phyloP scores from a whole-genome alignment of 148 eudicot genomes.

The Polygonum aviculare region DNA sequence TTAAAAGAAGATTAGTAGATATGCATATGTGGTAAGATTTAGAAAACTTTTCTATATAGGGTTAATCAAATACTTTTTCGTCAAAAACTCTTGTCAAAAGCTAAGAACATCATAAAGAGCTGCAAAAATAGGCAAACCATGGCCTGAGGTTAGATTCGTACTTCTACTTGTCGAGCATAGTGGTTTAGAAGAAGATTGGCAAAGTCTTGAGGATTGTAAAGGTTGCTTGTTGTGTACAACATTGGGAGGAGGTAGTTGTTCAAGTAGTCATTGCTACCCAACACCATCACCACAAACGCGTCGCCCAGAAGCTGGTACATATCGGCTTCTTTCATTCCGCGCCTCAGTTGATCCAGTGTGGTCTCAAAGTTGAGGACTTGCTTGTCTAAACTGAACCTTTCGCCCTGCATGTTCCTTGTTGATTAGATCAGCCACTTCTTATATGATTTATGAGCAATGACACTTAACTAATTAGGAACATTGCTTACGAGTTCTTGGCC shows the following conservation, averaged over 20 bases:
- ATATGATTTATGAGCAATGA: neutral
- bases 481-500: constrained; percentile 49
- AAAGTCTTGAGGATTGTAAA: constrained; percentile 42
- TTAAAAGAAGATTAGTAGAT: too few relatives aligned
- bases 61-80: too few relatives aligned
- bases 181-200: constrained; percentile 52
- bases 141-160: constrained; percentile 16
- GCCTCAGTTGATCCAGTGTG: constrained; percentile 33
- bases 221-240: constrained; percentile 30
- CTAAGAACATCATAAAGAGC: too few relatives aligned
- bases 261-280: constrained; percentile 84
- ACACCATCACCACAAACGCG: constrained; percentile 42
- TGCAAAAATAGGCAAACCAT: neutral
- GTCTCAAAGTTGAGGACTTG: constrained; percentile 52
- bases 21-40: too few relatives aligned
- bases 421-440: neutral
- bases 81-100: too few relatives aligned
- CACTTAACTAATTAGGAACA: neutral
- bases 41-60: too few relatives aligned
- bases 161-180: constrained; percentile 42
- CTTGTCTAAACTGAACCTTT: constrained; percentile 45
- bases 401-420: constrained; percentile 34
- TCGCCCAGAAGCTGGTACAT: constrained; percentile 31
- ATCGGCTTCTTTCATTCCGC: constrained; percentile 27
- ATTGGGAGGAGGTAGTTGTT: constrained; percentile 47